Evolutionary conservation across 2,329 filamentous ascomycete genomes (phyloP).

Genomic region (Ceratocystis cacaofunesta): DNA sequence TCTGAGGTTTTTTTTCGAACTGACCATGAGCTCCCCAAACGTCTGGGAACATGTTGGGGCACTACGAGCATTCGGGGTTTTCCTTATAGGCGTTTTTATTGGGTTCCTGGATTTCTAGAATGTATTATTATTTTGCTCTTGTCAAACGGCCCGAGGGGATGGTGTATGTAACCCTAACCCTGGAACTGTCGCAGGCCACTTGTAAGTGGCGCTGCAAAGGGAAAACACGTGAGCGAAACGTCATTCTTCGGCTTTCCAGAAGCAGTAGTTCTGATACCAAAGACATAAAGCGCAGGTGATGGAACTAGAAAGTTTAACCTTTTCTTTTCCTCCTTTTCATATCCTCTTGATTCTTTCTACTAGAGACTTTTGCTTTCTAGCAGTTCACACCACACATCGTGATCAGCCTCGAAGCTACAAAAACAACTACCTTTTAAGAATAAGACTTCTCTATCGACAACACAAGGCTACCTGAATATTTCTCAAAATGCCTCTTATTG

Average conservation of each 20-base stretch:
- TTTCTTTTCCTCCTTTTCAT: neutral
- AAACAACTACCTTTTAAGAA: too few relatives aligned
- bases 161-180: neutral
- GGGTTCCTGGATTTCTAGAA: neutral
- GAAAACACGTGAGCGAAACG: conserved; percentile 7
- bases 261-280: neutral
- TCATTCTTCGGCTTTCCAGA: conserved; percentile 5
- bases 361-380: neutral
- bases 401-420: neutral
- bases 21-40: neutral
- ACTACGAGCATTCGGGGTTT: neutral
- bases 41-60: neutral
- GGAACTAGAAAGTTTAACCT: neutral
- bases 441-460: neutral
- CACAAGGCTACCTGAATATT: neutral
- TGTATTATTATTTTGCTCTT: neutral
- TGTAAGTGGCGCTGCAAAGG: neutral
- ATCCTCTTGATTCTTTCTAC: neutral
- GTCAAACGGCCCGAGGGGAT: neutral
- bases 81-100: neutral
- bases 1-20: neutral
- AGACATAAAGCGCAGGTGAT: conserved; percentile 4
- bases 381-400: neutral
- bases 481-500: conserved; percentile 47
- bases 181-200: neutral